Conservation (phyloP, 371 early-diverging fungal species). For the Actinomortierella wolfii region DNA sequence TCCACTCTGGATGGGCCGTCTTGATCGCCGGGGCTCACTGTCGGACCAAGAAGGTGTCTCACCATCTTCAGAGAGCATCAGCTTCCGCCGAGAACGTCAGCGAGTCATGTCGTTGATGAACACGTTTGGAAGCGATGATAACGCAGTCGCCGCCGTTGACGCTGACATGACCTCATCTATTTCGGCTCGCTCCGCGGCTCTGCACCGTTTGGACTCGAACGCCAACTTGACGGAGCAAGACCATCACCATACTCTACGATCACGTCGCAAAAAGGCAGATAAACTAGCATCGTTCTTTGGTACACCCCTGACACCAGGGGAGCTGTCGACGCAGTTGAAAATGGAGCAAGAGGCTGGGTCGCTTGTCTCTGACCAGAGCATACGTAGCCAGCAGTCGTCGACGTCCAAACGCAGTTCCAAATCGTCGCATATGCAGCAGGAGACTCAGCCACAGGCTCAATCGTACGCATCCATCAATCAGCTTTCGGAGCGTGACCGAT, state of each 20-base stretch:
- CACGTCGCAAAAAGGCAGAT: slow-evolving; percentile 42
- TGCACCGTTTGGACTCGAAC: no score
- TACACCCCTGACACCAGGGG: slow-evolving; percentile 23
- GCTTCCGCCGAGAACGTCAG: no score
- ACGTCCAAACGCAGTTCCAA: not conserved
- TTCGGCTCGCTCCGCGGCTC: no score
- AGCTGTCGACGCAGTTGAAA: slow-evolving; percentile 29
- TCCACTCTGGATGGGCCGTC: slow-evolving; percentile 26
- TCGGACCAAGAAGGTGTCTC: slow-evolving; percentile 30
- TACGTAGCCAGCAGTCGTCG: not conserved
- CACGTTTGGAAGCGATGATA: no score
- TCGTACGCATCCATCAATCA: slow-evolving; percentile 24
- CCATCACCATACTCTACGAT: slow-evolving; percentile 21
- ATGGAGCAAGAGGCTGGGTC: slow-evolving; percentile 18
- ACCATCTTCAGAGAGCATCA: not conserved
- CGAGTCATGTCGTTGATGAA: no score
- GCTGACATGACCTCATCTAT: no score
- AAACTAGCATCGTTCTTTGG: slow-evolving; percentile 45
- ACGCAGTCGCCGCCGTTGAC: no score
- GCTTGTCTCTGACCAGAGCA: not conserved
- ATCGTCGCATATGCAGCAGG: not conserved
- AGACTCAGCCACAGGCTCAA: not conserved
- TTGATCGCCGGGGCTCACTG: slow-evolving; percentile 17
- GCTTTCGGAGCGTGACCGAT: slow-evolving; percentile 22
- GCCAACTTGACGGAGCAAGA: not conserved